Evolutionary conservation across 768 basidiomycete genomes (phyloP), one percentile per base, ranked within the genome.

Genomic region (Trametes sanguinea): DNA sequence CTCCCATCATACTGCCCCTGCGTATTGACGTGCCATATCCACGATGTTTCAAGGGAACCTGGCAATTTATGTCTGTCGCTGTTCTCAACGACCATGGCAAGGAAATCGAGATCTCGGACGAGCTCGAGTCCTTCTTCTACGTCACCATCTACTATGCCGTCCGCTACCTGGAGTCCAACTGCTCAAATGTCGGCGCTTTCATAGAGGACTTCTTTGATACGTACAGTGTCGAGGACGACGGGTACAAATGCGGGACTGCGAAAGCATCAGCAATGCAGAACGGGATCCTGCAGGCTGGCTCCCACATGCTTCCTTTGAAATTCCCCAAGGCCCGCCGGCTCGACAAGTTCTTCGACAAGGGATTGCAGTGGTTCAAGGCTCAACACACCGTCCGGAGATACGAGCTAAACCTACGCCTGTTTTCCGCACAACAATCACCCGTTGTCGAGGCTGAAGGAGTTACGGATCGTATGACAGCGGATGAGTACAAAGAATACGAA

Each of bases 41-140:
- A 9, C 30, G n/a, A n/a, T n/a, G n/a, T n/a, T n/a, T n/a, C n/a
- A n/a, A 69, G 68, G 69, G 69, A 10, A 68, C 69, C 0, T 65
- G 61, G 67, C 61, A 61, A n/a, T 69, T 63, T 61, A 57, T 58
- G 37, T 66, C 68, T 7, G 57, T 51, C 13, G n/a, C 46, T 9
- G 47, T 58, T 1, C 58, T 66, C 29, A 27, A 63, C 35, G 43
- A 63, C 16, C 65, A 64, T 2, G 29, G 44, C 45, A 56, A 57
- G 32, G 50, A 55, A 2, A 33, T 51, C 7, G 51, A 54, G 29
- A 32, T 65, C 0, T 46, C 55, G 8, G 68, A 69, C 51, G 68
- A 69, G 37, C 48, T 69, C 14, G 68, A 69, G 43, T 57, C 66
- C 1, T 64, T 69, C 51, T 35, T 69, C 37, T 60, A 69, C 39